Percentiles rank a stretch among this genome's conserved stretches.
phyloP scores from a whole-genome alignment of 192 early-diverging fungal genomes.

The Umbelopsis ramanniana region DNA sequence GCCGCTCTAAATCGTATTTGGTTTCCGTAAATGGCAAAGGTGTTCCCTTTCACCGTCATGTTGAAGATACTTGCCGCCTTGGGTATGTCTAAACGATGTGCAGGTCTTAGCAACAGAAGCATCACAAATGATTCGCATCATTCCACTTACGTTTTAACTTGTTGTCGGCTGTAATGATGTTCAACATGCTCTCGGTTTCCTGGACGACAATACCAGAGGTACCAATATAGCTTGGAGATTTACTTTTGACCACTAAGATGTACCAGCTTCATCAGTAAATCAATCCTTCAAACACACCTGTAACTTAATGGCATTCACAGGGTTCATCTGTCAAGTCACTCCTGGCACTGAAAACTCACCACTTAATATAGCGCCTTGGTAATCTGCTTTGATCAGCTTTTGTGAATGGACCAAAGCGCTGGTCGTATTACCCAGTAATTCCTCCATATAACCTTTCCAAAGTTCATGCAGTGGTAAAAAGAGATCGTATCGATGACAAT shows the following conservation, averaged over 20 bases:
- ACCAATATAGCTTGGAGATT: constrained; percentile 80
- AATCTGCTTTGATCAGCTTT: constrained; percentile 80
- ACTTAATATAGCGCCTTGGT: constrained; percentile 80
- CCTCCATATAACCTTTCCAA: constrained; percentile 78
- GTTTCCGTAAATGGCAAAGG: constrained; percentile 76
- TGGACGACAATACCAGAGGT: constrained; percentile 81
- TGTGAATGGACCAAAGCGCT: constrained; percentile 37
- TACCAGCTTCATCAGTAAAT: too few relatives aligned
- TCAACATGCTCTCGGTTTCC: constrained; percentile 89
- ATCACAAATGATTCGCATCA: neutral
- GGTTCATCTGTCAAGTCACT: neutral
- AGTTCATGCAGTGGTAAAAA: constrained; percentile 76
- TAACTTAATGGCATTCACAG: neutral
- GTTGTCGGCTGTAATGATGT: constrained; percentile 73
- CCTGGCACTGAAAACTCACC: constrained; percentile 48
- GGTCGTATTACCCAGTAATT: constrained; percentile 54
- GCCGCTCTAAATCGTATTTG: constrained; percentile 75
- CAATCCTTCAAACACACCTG: too few relatives aligned
- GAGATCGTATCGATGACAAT: constrained; percentile 57
- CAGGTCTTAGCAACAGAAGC: neutral
- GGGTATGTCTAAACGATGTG: constrained; percentile 57
- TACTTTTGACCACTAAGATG: constrained; percentile 66
- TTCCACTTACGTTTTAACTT: constrained; percentile 55
- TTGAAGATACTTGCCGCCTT: constrained; percentile 70
- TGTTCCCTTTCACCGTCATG: constrained; percentile 43